Percentiles rank a stretch among this genome's conserved stretches.
These are phyloP conservation scores for Trypanosoma congolense DNA, from an alignment of 208 protist genomes.

Conservation along the genomic window DNA sequence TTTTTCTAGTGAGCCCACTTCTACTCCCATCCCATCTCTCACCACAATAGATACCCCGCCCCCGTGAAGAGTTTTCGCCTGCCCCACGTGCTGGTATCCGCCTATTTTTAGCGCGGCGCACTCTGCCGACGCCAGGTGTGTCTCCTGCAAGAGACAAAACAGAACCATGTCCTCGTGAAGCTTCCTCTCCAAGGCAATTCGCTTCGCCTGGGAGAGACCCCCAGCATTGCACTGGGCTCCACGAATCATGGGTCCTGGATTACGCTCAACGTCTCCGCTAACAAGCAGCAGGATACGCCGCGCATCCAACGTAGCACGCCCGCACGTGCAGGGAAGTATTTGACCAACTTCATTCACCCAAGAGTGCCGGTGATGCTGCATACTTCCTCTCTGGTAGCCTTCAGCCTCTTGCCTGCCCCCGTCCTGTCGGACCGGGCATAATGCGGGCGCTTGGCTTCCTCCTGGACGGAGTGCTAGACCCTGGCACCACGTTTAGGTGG, in stretches of 20 bases:
- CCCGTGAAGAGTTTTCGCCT: conserved; percentile 8
- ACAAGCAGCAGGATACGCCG: neutral
- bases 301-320: neutral
- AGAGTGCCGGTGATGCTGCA: conserved; percentile 8
- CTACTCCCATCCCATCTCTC: conserved; percentile 5
- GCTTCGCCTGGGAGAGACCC: conserved; percentile 7
- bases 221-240: conserved; percentile 12
- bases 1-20: neutral
- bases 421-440: neutral
- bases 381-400: conserved; percentile 18
- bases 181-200: conserved; percentile 2
- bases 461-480: conserved; percentile 10
- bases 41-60: conserved; percentile 14
- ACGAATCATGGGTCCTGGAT: conserved; percentile 3
- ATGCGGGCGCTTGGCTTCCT: conserved; percentile 15
- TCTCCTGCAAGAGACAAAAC: conserved; percentile 15
- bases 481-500: conserved; percentile 10
- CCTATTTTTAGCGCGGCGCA: conserved; percentile 6
- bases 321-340: conserved; percentile 14
- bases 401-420: neutral
- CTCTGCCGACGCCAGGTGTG: conserved; percentile 2
- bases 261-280: conserved; percentile 3
- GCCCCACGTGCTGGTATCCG: conserved; percentile 14
- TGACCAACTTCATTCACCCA: conserved; percentile 1
- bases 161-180: conserved; percentile 5